phyloP scores from a whole-genome alignment of 164 flowering plant genomes.

The Houttuynia cordata region DNA sequence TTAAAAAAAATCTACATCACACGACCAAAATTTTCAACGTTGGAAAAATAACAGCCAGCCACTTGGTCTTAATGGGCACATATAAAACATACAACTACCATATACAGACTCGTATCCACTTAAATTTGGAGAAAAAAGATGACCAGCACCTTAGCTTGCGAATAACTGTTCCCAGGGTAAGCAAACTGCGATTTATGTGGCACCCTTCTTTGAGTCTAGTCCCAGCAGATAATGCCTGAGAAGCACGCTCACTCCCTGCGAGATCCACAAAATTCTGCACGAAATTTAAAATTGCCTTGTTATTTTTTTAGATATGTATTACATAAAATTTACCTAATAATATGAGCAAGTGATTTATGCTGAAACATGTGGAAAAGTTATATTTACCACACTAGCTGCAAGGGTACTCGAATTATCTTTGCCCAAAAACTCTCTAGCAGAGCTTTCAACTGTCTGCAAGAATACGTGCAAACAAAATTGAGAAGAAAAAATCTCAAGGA shows the following conservation, averaged over 20 bases:
- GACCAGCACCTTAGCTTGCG: slow-evolving; percentile 62
- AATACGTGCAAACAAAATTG: background rate
- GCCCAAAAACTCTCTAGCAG: slow-evolving; percentile 40
- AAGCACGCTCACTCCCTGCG: slow-evolving; percentile 98
- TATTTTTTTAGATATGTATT: no score
- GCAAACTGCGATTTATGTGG: slow-evolving; percentile 92
- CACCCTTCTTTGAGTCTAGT: slow-evolving; percentile 89
- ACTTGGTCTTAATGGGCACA: background rate
- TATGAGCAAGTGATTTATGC: no score
- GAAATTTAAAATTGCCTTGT: background rate
- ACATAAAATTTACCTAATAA: no score
- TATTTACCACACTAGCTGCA: slow-evolving; percentile 69
- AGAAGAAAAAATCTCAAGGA: background rate
- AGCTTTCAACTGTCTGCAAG: slow-evolving; percentile 78
- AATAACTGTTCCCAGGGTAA: slow-evolving; percentile 86
- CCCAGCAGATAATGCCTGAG: slow-evolving; percentile 79
- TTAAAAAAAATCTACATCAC: no score
- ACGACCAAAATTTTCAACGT: no score
- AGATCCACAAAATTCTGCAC: slow-evolving; percentile 90
- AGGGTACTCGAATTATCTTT: slow-evolving; percentile 53
- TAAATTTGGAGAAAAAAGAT: background rate
- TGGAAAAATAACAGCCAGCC: background rate
- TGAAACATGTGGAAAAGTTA: background rate
- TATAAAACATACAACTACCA: background rate
- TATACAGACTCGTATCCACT: background rate